Percentiles rank a stretch among this genome's conserved stretches.
phyloP scores from a whole-genome alignment of 805 yeast species.

The Candida manassasensis region DNA sequence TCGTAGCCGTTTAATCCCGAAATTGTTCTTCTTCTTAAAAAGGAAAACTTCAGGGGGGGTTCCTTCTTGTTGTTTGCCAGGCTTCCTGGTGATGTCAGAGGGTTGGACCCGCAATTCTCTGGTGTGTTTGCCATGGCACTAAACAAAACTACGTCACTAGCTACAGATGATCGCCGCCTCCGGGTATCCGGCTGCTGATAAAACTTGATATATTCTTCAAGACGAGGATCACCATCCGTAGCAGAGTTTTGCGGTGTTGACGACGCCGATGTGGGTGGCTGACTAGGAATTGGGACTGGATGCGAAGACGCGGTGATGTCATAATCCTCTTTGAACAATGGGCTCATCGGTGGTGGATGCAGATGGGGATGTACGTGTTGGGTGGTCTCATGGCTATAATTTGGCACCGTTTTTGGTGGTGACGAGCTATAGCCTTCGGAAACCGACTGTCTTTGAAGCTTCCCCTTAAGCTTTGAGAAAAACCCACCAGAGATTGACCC shows the following conservation, averaged over 20 bases:
- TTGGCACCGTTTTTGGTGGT: not conserved
- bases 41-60: slow-evolving; percentile 18
- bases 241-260: slow-evolving; percentile 1
- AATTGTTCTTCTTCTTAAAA: slow-evolving; percentile 22
- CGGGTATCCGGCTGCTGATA: slow-evolving; percentile 20
- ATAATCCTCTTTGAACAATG: slow-evolving; percentile 17
- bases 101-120: not conserved
- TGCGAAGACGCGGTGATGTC: slow-evolving; percentile 1
- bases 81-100: not conserved
- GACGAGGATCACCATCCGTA: slow-evolving; percentile 23
- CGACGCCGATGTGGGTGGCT: not conserved
- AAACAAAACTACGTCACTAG: slow-evolving; percentile 12
- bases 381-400: not conserved
- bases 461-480: slow-evolving; percentile 34
- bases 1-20: slow-evolving; percentile 3
- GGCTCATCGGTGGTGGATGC: slow-evolving; percentile 3
- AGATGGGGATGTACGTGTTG: not conserved
- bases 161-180: slow-evolving; percentile 12
- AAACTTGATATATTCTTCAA: slow-evolving; percentile 34
- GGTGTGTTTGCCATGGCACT: slow-evolving; percentile 13
- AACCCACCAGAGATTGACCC: slow-evolving; percentile 21
- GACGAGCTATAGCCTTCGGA: slow-evolving; percentile 7
- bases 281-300: not conserved
- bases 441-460: slow-evolving; percentile 19
- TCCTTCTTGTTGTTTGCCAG: not conserved